These are phyloP conservation scores for Rhodotorula sp. DNA, from an alignment of 1,284 basidiomycete species.

Conservation along the genomic window DNA sequence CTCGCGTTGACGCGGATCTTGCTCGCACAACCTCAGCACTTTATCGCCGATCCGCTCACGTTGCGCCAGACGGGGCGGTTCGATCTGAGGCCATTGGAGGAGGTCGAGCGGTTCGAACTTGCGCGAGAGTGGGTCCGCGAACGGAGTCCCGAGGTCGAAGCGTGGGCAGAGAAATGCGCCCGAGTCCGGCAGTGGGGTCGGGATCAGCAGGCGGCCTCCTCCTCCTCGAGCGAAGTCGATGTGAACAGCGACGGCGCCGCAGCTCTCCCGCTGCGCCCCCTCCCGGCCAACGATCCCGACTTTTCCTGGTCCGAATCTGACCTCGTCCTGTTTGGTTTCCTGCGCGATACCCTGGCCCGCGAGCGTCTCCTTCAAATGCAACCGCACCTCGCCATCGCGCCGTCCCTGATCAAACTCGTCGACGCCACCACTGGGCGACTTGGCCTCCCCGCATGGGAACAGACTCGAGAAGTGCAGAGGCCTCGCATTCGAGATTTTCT, in stretches of 20 bases:
- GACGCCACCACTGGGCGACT: conserved; percentile 41
- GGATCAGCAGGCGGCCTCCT: neutral
- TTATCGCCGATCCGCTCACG: conserved; percentile 60
- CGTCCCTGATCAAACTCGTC: conserved; percentile 62
- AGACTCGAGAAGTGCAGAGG: conserved; percentile 49
- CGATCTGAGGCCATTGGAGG: conserved; percentile 64
- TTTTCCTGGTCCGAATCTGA: conserved; percentile 62
- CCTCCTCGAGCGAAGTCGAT: neutral
- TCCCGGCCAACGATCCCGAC: conserved; percentile 40
- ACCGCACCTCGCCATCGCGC: conserved; percentile 60
- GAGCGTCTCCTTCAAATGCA: conserved; percentile 64
- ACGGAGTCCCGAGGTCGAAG: conserved; percentile 51
- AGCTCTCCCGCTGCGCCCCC: conserved; percentile 41
- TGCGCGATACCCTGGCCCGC: conserved; percentile 62
- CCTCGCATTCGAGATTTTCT: conserved; percentile 33
- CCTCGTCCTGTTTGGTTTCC: conserved; percentile 63
- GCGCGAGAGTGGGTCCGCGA: conserved; percentile 60
- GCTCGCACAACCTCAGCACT: conserved; percentile 65
- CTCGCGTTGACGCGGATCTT: conserved; percentile 72
- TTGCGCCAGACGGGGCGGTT: conserved; percentile 65
- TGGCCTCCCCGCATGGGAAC: conserved; percentile 44
- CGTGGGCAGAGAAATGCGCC: conserved; percentile 63
- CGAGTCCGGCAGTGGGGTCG: conserved; percentile 44
- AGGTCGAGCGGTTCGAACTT: conserved; percentile 60
- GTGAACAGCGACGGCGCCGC: neutral